Percentiles rank a stretch among this genome's conserved stretches.
Evolutionary conservation across 768 basidiomycete genomes (phyloP).

Genomic region (Leccinum arenicola): DNA sequence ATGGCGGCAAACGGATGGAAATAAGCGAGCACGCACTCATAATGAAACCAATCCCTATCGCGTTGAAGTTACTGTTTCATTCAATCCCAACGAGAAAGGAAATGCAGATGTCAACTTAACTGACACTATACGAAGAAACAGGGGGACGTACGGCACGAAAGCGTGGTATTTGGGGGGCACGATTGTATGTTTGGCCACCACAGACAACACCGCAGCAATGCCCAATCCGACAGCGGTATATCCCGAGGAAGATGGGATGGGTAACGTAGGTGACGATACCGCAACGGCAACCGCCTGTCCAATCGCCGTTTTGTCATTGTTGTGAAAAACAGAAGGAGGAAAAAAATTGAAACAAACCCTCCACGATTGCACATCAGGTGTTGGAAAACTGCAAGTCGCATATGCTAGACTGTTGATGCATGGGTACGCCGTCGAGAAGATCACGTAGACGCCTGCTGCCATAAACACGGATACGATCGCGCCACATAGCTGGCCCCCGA

Average conservation of each 20-base stretch:
- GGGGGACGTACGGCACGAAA: conserved; percentile 20
- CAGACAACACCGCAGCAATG: conserved; percentile 41
- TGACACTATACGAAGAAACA: not conserved
- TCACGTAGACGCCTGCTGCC: conserved; percentile 53
- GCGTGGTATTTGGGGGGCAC: conserved; percentile 25
- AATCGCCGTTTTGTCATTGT: not conserved
- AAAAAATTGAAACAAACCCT: not conserved
- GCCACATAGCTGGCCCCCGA: conserved; percentile 57
- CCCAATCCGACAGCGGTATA: conserved; percentile 56
- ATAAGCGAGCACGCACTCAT: not conserved
- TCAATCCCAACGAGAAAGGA: not conserved
- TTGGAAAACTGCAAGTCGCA: conserved; percentile 21
- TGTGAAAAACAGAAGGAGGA: not conserved
- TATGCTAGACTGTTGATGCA: conserved; percentile 42
- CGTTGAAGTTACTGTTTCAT: conserved; percentile 24
- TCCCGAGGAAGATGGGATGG: conserved; percentile 53
- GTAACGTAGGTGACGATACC: conserved; percentile 24
- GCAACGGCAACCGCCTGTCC: conserved; percentile 18
- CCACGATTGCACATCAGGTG: conserved; percentile 26
- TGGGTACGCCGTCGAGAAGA: conserved; percentile 60
- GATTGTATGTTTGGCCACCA: conserved; percentile 38
- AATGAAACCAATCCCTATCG: conserved; percentile 21
- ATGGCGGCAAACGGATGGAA: not conserved
- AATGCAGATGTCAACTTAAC: not conserved
- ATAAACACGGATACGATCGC: conserved; percentile 61